A percentile compares a stretch with the other conserved stretches of the same genome.
These are phyloP conservation scores for Phaeosphaeriaceae sp. DNA, from an alignment of 2,329 filamentous ascomycete species.

Conservation along the genomic window DNA sequence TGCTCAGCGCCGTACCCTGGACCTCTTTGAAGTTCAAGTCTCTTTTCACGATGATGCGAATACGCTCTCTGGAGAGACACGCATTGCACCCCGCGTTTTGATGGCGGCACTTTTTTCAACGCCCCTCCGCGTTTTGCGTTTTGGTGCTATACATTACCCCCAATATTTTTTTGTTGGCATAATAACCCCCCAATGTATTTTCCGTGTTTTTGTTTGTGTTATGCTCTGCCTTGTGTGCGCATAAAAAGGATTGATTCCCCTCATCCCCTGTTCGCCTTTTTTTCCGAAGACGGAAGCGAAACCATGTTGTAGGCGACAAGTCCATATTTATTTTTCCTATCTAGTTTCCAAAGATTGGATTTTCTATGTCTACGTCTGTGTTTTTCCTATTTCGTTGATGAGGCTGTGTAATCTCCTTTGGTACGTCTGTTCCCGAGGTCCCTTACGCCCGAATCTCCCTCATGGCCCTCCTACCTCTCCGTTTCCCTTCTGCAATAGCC, in stretches of 20 bases:
- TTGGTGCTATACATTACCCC: constrained; percentile 32
- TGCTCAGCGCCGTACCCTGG: constrained; percentile 50
- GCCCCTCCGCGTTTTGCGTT: constrained; percentile 38
- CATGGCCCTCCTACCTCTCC: constrained; percentile 48
- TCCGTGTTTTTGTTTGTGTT: constrained; percentile 44
- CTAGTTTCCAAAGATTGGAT: constrained; percentile 4
- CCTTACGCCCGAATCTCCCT: constrained; percentile 50
- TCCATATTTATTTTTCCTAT: constrained; percentile 9
- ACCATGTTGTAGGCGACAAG: constrained; percentile 4
- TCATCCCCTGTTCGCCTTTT: constrained; percentile 32
- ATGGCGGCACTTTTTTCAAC: constrained; percentile 41
- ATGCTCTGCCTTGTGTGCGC: constrained; percentile 47
- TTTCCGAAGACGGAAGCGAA: constrained; percentile 16
- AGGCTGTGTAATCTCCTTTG: constrained; percentile 47
- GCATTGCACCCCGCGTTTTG: constrained; percentile 45
- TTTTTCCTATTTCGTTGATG: constrained; percentile 27
- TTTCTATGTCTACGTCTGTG: constrained; percentile 17
- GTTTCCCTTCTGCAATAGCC: constrained; percentile 18
- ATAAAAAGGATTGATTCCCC: constrained; percentile 42
- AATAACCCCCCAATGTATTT: constrained; percentile 18
- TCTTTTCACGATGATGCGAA: constrained; percentile 38
- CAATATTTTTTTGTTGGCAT: constrained; percentile 37
- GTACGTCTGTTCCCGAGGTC: constrained; percentile 51
- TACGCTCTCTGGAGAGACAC: constrained; percentile 44
- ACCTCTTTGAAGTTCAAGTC: constrained; percentile 42